Percentiles rank a stretch among this genome's conserved stretches.
Conservation (phyloP, 148 eudicot genomes). For the Silene uniflora region DNA sequence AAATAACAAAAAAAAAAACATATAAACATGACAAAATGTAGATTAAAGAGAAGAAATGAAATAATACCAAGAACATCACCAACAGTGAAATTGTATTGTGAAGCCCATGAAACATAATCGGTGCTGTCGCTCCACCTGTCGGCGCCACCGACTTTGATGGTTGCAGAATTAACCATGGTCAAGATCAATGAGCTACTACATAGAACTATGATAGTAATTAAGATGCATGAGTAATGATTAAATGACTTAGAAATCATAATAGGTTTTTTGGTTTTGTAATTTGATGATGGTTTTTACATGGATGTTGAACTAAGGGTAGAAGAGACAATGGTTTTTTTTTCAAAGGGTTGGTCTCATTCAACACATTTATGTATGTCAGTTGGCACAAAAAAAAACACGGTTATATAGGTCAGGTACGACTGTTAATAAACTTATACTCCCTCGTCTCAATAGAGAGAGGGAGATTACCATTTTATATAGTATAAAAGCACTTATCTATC, state of each 20-base stretch:
- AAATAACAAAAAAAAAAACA: not conserved
- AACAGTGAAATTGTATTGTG: slow-evolving; percentile 29
- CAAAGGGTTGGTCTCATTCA: not conserved
- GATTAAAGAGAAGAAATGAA: not conserved
- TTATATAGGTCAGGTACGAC: too few relatives aligned
- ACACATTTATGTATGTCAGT: not conserved
- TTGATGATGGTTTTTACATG: slow-evolving; percentile 3
- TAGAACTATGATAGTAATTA: slow-evolving; percentile 5
- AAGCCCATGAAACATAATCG: slow-evolving; percentile 37
- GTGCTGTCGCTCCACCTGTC: slow-evolving; percentile 39
- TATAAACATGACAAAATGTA: not conserved
- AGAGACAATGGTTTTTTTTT: not conserved
- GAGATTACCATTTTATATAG: too few relatives aligned
- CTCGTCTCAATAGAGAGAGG: too few relatives aligned
- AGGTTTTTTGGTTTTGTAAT: not conserved
- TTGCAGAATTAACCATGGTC: slow-evolving; percentile 22
- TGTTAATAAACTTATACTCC: too few relatives aligned
- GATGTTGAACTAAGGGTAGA: not conserved
- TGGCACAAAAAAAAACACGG: not conserved
- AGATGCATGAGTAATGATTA: not conserved
- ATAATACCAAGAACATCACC: slow-evolving; percentile 51
- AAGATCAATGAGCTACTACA: slow-evolving; percentile 16
- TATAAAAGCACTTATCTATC: too few relatives aligned
- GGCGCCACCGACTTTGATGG: slow-evolving; percentile 39
- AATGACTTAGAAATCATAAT: slow-evolving; percentile 4